Evolutionary conservation across 2,329 filamentous ascomycete genomes (phyloP), one percentile per base, ranked within the genome.

Genomic region (Diaporthe ilicicola): DNA sequence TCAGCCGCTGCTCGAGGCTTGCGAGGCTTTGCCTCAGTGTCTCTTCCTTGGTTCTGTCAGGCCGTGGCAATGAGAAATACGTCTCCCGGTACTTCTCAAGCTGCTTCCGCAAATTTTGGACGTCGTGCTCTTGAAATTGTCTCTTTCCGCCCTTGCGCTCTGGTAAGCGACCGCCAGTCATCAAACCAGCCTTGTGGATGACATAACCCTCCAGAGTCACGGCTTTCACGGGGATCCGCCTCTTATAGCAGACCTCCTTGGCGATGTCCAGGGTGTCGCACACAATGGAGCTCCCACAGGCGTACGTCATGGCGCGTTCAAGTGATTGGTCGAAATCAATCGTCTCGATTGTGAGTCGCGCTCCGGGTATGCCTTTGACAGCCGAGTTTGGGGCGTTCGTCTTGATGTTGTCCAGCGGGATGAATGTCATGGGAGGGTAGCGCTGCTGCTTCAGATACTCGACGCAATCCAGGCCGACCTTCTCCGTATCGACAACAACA

Each of bases 331-430:
- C 96, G 77, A 96, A 99, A 78, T 97, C 94, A 76, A 99, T 95
- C 0, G 94, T 97, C 80, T 99, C 96, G 74, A 99, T 97, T 0
- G 95, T 97, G 70, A 98, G 88, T 9, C 95, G 91, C 81, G 93
- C 94, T 48, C 93, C 93, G 69, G 93, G 88, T 80, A 97, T 92
- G 34, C 94, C 94, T 82, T 98, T 98, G 74, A 99, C 86, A 72
- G 94, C 95, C 6, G 94, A 93, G 79, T 97, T 97, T 71, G 96
- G 90, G 13, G 94, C 91, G 79, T 94, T 95, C 78, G 98, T 95
- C 78, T 98, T 97, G 80, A 99, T 97, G 66, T 97, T 98, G 84
- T 99, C 96, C 22, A 99, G 87, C 1, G 96, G 96, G 74, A 98
- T 95, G 81, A 99, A 98, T 1, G 94, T 98, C 82, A 96, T 94